These are phyloP conservation scores for Fusarium oligoseptatum DNA, from an alignment of 2,329 filamentous ascomycete genomes.

Conservation along the genomic window DNA sequence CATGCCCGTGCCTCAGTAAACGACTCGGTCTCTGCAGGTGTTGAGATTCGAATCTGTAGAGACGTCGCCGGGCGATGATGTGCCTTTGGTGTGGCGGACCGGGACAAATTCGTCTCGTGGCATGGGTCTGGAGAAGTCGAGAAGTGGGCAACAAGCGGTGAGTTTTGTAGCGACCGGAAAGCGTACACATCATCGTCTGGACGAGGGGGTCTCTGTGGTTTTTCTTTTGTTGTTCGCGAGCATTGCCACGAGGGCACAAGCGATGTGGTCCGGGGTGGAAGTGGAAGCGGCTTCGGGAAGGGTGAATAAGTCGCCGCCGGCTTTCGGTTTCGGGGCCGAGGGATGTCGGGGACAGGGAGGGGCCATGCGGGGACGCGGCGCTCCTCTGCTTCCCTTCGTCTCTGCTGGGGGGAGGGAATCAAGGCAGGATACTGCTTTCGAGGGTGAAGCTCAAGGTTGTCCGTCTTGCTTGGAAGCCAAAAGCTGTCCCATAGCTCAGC, in stretches of 20 bases:
- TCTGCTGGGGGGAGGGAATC: constrained; percentile 49
- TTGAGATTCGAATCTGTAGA: constrained; percentile 25
- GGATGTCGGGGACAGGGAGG: constrained; percentile 44
- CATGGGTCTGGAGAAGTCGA: constrained; percentile 30
- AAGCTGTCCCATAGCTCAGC: constrained; percentile 66
- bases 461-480: constrained; percentile 52
- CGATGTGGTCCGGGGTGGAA: constrained; percentile 51
- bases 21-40: constrained; percentile 20
- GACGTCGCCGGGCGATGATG: constrained; percentile 24
- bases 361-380: constrained; percentile 46
- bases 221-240: constrained; percentile 38
- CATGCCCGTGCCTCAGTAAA: constrained; percentile 42
- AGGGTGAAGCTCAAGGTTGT: constrained; percentile 25
- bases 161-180: constrained; percentile 31
- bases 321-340: constrained; percentile 39
- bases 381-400: constrained; percentile 39
- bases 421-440: constrained; percentile 51
- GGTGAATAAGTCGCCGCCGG: constrained; percentile 55
- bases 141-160: constrained; percentile 29
- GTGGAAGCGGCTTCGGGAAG: constrained; percentile 55
- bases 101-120: constrained; percentile 20
- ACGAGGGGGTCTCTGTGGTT: constrained; percentile 48
- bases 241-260: constrained; percentile 47
- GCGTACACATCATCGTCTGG: constrained; percentile 44
- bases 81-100: constrained; percentile 34